A percentile compares a stretch with the other conserved stretches of the same genome.
These are phyloP conservation scores for Cadophora gregata DNA, from an alignment of 2,329 filamentous ascomycete genomes.

Conservation along the genomic window DNA sequence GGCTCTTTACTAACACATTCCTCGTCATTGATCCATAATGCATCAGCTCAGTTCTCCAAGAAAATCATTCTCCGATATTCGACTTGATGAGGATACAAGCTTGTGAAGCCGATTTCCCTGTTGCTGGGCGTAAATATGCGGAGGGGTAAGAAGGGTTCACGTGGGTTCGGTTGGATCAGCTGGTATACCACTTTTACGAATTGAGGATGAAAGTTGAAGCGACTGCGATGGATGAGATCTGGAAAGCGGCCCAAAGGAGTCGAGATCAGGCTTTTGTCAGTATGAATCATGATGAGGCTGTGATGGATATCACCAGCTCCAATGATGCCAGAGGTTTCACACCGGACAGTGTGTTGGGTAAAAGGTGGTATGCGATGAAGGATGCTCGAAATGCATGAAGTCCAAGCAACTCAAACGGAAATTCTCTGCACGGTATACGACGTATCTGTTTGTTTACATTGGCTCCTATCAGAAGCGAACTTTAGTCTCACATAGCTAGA, in stretches of 20 bases:
- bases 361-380: background rate
- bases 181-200: constrained; percentile 25
- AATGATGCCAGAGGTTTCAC: background rate
- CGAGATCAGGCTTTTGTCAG: constrained; percentile 19
- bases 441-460: no score
- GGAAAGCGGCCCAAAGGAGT: constrained; percentile 18
- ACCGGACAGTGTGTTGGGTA: background rate
- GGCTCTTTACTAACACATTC: constrained; percentile 3
- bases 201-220: constrained; percentile 16
- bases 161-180: constrained; percentile 6
- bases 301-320: background rate
- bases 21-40: background rate
- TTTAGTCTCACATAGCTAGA: no score
- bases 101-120: constrained; percentile 8
- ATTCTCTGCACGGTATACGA: no score
- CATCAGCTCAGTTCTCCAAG: background rate
- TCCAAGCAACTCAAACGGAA: no score
- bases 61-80: background rate
- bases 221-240: constrained; percentile 25
- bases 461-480: no score
- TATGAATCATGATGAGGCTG: constrained; percentile 23
- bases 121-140: background rate
- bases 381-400: no score
- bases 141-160: constrained; percentile 11
- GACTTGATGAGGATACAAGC: background rate